Evolutionary conservation across 2,329 filamentous ascomycete genomes (phyloP).

Genomic region (Helotiales sp.): DNA sequence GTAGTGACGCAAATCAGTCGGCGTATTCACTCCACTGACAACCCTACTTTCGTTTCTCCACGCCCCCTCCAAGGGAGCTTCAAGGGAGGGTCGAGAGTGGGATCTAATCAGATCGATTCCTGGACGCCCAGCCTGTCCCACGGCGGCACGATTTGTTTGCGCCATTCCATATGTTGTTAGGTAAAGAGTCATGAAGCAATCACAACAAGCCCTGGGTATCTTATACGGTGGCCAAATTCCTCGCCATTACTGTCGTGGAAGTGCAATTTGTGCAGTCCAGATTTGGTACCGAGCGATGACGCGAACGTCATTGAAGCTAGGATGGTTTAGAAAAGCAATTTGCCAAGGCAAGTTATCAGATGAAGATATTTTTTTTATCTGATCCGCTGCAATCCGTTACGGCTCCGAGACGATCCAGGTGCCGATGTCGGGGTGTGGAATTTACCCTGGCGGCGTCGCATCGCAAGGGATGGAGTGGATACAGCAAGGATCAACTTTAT

Average conservation of each 20-base stretch:
- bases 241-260: too few relatives aligned
- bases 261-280: too few relatives aligned
- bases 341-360: conserved; percentile 28
- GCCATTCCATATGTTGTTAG: not conserved
- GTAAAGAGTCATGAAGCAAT: not conserved
- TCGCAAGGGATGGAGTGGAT: not conserved
- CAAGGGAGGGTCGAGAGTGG: not conserved
- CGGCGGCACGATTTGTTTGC: not conserved
- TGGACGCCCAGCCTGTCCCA: not conserved
- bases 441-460: not conserved
- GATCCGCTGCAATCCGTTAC: not conserved
- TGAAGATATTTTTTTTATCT: conserved; percentile 2
- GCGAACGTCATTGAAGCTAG: not conserved
- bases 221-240: too few relatives aligned
- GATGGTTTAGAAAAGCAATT: not conserved
- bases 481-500: conserved; percentile 16
- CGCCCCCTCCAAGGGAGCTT: not conserved
- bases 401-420: not conserved
- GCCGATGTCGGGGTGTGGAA: conserved; percentile 14
- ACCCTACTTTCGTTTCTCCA: not conserved
- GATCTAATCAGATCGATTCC: conserved; percentile 5
- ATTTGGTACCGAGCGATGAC: conserved; percentile 9
- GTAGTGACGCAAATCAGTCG: conserved; percentile 13
- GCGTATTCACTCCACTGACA: not conserved
- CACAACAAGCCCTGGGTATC: not conserved